Base-by-base conservation (phyloP, 228 moss, liverwort and hornwort species). In the Sphagnum fallax region DNA sequence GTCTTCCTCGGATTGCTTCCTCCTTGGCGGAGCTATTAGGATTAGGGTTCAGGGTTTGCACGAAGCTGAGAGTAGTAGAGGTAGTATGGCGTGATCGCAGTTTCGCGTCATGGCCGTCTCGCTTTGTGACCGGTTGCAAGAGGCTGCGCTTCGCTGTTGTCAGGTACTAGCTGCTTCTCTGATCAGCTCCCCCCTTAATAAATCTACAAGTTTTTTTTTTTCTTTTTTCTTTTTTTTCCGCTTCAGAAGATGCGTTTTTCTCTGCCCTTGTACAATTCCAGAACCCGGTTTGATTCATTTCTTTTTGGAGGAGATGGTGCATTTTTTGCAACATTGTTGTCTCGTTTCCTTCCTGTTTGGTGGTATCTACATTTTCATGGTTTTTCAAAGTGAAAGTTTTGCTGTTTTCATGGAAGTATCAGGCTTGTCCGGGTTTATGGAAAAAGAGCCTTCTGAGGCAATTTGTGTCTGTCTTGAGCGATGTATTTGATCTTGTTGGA, bases 131-230 rank as follows among this genome's bases (percentile, higher is more conserved):
- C 75, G 74, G 18, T 63, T 86, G 72, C 72, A 53, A 10, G 70
- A 60, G 14, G 82, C 83, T 68, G 83, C 83, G 18, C 72, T 70
- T 78, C 78, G 74, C 6, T 80, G 75, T 70, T 78, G 78, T 70
- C 50, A 80, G 80, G 86, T 50, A 18, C 13, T 65, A 65, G 65
- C 12, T 65, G 49, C 32, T 65, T 8, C 49, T 8, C 32, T 47
- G 47, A 13, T 55, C 55, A 55, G 55, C 4, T 55, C 55, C 12
- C 8, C 8, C 55, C 3, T 8, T 55, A 55, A 55, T 12, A 12
- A 8, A 55, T 55, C 8, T 55, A 12, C 55, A 55, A 8, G 53
- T 53, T 53, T 55, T 55, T 55, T 55, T 55, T 8, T 1, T 55
- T 7, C 53, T 55, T 8, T 55, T 8, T 55, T 8, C 12, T 12